These are phyloP conservation scores for Hemileccinum rubropunctum DNA, from an alignment of 768 basidiomycete genomes.

Conservation along the genomic window DNA sequence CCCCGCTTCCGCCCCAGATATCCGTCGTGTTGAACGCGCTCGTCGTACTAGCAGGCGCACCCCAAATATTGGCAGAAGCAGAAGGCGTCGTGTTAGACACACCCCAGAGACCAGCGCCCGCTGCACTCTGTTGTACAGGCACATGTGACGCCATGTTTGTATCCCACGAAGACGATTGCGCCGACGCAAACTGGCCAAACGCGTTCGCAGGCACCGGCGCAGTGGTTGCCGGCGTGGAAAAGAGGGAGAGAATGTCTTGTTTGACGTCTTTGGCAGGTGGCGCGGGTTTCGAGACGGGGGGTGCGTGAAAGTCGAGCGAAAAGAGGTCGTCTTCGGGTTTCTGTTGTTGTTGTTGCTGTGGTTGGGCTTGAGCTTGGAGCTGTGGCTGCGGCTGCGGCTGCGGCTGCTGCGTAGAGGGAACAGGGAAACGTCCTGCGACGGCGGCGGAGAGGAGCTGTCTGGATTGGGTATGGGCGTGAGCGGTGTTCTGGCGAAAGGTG, in stretches of 20 bases:
- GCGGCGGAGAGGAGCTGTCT: slow-evolving; percentile 30
- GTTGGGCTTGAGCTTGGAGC: slow-evolving; percentile 12
- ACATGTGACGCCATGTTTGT: slow-evolving; percentile 21
- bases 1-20: slow-evolving; percentile 52
- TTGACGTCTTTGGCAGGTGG: slow-evolving; percentile 67
- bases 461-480: slow-evolving; percentile 19
- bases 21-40: slow-evolving; percentile 41
- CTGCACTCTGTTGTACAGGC: slow-evolving; percentile 34
- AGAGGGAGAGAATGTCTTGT: slow-evolving; percentile 83
- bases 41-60: slow-evolving; percentile 10
- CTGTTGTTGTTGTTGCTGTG: slow-evolving; percentile 26
- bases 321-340: slow-evolving; percentile 66
- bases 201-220: slow-evolving; percentile 28
- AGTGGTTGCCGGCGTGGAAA: slow-evolving; percentile 43
- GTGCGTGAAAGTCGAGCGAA: slow-evolving; percentile 80
- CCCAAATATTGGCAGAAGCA: slow-evolving; percentile 35
- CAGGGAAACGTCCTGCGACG: slow-evolving; percentile 37
- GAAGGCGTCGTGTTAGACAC: slow-evolving; percentile 29
- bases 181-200: slow-evolving; percentile 38
- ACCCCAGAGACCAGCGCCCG: slow-evolving; percentile 63
- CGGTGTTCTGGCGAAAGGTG: slow-evolving; percentile 20
- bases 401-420: slow-evolving; percentile 3
- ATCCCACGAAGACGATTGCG: slow-evolving; percentile 27
- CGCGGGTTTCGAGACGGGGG: slow-evolving; percentile 32
- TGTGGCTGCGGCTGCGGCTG: slow-evolving; percentile 5